Percentiles rank a stretch among this genome's conserved stretches.
These are phyloP conservation scores for Pterula multifida DNA, from an alignment of 1,284 basidiomycete species.

Conservation along the genomic window DNA sequence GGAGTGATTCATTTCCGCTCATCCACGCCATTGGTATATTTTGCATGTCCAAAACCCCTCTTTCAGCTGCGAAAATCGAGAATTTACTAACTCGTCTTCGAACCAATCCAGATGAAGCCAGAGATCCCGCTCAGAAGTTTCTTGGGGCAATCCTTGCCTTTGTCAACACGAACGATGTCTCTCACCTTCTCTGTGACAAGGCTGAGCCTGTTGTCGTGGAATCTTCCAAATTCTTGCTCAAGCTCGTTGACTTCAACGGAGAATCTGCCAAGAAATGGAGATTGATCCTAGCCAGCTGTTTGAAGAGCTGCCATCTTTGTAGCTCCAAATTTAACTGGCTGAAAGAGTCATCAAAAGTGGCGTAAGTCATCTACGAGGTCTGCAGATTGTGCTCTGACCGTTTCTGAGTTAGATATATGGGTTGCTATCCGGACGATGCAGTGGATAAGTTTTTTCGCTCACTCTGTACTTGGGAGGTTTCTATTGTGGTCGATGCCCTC, in stretches of 20 bases:
- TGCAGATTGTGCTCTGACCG: not conserved
- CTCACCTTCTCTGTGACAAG: constrained; percentile 65
- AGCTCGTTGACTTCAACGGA: constrained; percentile 69
- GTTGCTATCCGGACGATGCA: constrained; percentile 37
- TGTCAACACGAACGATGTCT: constrained; percentile 21
- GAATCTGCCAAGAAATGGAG: constrained; percentile 53
- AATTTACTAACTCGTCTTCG: constrained; percentile 36
- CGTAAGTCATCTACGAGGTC: constrained; percentile 39
- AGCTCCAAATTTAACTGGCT: constrained; percentile 51
- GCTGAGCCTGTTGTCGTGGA: constrained; percentile 40
- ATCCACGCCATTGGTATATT: too few relatives aligned
- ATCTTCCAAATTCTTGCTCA: constrained; percentile 68
- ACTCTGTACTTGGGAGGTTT: not conserved
- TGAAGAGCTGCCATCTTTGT: constrained; percentile 56
- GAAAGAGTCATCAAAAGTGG: constrained; percentile 47
- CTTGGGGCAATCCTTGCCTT: constrained; percentile 32
- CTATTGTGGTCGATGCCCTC: not conserved
- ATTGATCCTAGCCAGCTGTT: constrained; percentile 36
- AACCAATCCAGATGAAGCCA: constrained; percentile 43
- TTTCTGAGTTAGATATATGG: constrained; percentile 38
- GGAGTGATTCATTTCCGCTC: too few relatives aligned
- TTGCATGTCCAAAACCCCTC: constrained; percentile 14
- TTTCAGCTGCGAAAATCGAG: constrained; percentile 23
- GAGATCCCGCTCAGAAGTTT: constrained; percentile 42
- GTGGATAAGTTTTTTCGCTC: constrained; percentile 36